These are phyloP conservation scores for Aspergillus egyptiacus DNA, from an alignment of 495 filamentous ascomycete species.

Conservation along the genomic window DNA sequence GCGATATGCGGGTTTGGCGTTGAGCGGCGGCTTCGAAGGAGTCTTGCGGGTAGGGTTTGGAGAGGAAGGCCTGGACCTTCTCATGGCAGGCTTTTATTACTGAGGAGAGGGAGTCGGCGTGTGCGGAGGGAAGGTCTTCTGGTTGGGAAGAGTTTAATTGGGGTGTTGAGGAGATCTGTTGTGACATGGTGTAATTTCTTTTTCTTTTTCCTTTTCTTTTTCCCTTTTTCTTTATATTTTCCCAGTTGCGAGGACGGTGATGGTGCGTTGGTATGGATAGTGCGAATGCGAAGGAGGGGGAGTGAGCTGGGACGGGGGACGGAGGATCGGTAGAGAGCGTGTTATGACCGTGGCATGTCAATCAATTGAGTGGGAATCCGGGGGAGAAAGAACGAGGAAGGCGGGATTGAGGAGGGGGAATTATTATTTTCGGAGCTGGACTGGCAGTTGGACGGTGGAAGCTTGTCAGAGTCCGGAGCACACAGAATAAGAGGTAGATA, in stretches of 20 bases:
- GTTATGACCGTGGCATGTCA: no score
- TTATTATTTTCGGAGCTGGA: background rate
- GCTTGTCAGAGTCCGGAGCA: no score
- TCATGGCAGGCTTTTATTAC: constrained; percentile 57
- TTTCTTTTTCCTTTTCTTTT: no score
- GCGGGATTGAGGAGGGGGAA: no score
- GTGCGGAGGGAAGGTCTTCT: background rate
- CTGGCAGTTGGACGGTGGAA: no score
- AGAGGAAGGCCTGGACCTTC: constrained; percentile 65
- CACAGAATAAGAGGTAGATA: no score
- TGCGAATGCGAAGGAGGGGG: no score
- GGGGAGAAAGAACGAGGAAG: background rate
- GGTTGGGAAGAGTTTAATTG: background rate
- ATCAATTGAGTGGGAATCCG: background rate
- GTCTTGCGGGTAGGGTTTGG: constrained; percentile 48
- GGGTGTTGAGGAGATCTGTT: background rate
- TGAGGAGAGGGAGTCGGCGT: constrained; percentile 21
- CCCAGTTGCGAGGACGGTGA: background rate
- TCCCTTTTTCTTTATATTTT: no score
- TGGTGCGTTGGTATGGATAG: no score
- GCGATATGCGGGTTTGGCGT: constrained; percentile 60
- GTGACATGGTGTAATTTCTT: background rate
- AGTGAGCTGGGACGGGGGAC: no score
- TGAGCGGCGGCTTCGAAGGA: constrained; percentile 60
- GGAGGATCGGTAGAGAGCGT: no score